Base-by-base conservation (phyloP, 129 eudicot genomes). In the Centella asiatica region DNA sequence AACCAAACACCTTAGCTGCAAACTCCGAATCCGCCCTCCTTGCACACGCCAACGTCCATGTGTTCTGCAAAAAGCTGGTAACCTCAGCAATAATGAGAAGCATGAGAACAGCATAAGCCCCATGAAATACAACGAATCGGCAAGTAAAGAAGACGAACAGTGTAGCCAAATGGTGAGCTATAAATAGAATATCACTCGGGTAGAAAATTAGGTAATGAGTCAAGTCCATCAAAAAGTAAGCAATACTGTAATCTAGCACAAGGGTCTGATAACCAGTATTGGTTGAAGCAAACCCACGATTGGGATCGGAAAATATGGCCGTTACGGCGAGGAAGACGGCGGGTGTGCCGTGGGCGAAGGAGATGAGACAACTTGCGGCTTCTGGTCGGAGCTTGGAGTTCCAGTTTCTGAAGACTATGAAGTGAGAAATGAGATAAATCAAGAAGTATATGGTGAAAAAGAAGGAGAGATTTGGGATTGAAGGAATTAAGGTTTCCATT, bases 321-420 rank as follows among this genome's bases (percentile, higher is more conserved):
- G 20, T 22, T 10, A 33, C 6, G 53, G 97, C 93, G 13, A 90
- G 62, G 71, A 90, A 59, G 1, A 60, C 85, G 5, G 95, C 97
- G 1, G 97, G 97, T n/a, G 97, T 78, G 70, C 97, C 95, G 54
- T 90, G 97, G 44, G 80, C 66, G 17, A 74, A 67, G 19, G 97
- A 90, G 67, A 86, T 90, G 6, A 74, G 44, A 71, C 97, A 90
- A 78, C 95, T 86, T 25, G 97, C 72, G 24, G 97, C 93, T 71
- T 86, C 94, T 22, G 94, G 95, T 23, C 93, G 89, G 77, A 75
- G 78, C 44, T 90, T 83, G 6, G 81, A 77, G 67, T 70, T 59
- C 97, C 97, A 90, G 4, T 58, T 60, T 8, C 76, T 80, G 78
- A 90, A 86, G 25, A 90, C 56, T 14, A 79, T 5, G 69, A 81